These are phyloP conservation scores for Combretum micranthum DNA, from an alignment of 345 rosid genomes.

Conservation along the genomic window DNA sequence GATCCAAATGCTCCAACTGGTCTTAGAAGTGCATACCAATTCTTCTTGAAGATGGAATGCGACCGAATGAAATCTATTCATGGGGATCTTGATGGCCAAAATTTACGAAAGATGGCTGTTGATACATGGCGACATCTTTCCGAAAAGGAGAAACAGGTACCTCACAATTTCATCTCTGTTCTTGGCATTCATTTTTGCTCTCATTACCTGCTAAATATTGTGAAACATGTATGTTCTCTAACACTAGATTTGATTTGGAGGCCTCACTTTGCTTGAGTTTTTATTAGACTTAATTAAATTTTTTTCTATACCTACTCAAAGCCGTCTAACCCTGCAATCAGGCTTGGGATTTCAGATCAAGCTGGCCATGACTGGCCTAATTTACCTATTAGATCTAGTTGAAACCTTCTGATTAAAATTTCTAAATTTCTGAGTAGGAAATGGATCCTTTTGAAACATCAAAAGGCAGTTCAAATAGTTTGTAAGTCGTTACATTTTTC, in stretches of 20 bases:
- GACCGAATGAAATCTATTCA: conserved; percentile 4
- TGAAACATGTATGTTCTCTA: too few species aligned
- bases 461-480: too few species aligned
- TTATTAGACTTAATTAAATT: too few species aligned
- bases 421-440: too few species aligned
- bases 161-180: too few species aligned
- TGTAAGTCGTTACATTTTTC: not conserved
- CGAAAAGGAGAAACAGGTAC: conserved; percentile 5
- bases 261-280: too few species aligned
- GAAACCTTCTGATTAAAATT: not conserved
- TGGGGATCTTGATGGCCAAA: conserved; percentile 6
- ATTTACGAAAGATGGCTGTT: conserved; percentile 2
- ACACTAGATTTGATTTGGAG: too few species aligned
- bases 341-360: not conserved
- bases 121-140: conserved; percentile 13
- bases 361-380: too few species aligned
- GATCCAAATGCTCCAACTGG: conserved; percentile 7
- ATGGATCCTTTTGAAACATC: too few species aligned
- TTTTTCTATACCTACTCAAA: too few species aligned
- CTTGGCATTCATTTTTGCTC: not conserved
- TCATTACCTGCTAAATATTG: not conserved
- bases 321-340: not conserved
- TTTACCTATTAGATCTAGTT: too few species aligned
- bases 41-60: conserved; percentile 13
- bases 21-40: conserved; percentile 3